These are phyloP conservation scores for Xylariaceae sp. DNA, from an alignment of 2,329 filamentous ascomycete species.

Conservation along the genomic window DNA sequence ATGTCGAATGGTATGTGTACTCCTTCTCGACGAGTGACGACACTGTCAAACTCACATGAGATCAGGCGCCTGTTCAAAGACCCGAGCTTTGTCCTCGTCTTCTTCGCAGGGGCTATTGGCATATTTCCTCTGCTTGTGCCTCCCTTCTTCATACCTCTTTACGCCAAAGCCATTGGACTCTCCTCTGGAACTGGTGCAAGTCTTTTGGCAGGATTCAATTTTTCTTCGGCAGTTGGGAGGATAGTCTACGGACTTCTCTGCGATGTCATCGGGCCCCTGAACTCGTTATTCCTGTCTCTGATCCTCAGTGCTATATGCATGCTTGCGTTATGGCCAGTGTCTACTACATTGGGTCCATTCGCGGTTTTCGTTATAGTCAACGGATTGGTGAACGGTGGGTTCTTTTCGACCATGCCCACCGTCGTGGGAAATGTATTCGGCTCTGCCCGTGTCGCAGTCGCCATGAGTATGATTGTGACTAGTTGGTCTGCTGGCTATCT, in stretches of 20 bases:
- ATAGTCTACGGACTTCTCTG: conserved; percentile 49
- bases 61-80: conserved; percentile 40
- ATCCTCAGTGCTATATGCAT: conserved; percentile 52
- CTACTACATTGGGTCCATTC: conserved; percentile 48
- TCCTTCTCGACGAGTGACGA: neutral
- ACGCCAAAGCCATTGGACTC: conserved; percentile 49
- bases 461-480: conserved; percentile 59
- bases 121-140: conserved; percentile 49
- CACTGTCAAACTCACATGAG: conserved; percentile 1
- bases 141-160: conserved; percentile 48
- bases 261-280: conserved; percentile 51
- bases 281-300: conserved; percentile 48
- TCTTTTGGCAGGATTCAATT: conserved; percentile 58
- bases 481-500: conserved; percentile 60
- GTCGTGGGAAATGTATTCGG: conserved; percentile 58
- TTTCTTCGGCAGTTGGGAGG: conserved; percentile 54
- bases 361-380: conserved; percentile 56
- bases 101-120: conserved; percentile 41
- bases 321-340: conserved; percentile 58
- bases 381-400: conserved; percentile 56
- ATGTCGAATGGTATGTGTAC: conserved; percentile 36
- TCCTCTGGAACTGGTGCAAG: conserved; percentile 49
- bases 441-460: conserved; percentile 47
- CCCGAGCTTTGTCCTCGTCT: conserved; percentile 39
- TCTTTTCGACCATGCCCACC: conserved; percentile 61